These are phyloP conservation scores for Alternaria sp. DNA, from an alignment of 2,329 filamentous ascomycete species.

Conservation along the genomic window DNA sequence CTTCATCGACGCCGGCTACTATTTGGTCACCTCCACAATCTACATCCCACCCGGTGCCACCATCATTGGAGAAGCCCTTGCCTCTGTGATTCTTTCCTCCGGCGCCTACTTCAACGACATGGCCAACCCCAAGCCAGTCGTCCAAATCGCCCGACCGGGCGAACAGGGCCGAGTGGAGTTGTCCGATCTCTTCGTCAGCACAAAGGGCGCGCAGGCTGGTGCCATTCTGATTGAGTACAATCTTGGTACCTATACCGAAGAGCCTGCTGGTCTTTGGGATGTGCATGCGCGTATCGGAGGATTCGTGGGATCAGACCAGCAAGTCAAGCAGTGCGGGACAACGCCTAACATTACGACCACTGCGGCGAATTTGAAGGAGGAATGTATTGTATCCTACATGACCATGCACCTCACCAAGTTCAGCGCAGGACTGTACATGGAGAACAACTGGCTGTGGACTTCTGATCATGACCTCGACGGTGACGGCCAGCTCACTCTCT, in stretches of 20 bases:
- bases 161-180: conserved; percentile 71
- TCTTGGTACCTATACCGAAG: conserved; percentile 59
- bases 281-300: conserved; percentile 86
- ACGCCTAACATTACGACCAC: conserved; percentile 66
- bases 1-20: conserved; percentile 65
- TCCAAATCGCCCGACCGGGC: conserved; percentile 70
- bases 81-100: conserved; percentile 79
- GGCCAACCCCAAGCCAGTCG: conserved; percentile 64
- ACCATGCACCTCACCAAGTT: conserved; percentile 57
- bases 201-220: conserved; percentile 69
- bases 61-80: conserved; percentile 85
- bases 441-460: conserved; percentile 93
- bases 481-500: conserved; percentile 73
- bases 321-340: conserved; percentile 79
- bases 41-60: conserved; percentile 71
- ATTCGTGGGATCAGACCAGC: conserved; percentile 76
- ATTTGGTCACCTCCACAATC: conserved; percentile 61
- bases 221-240: conserved; percentile 78
- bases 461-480: conserved; percentile 82
- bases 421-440: conserved; percentile 71
- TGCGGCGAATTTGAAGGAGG: conserved; percentile 57
- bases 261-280: conserved; percentile 81
- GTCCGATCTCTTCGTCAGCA: conserved; percentile 74
- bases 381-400: conserved; percentile 75
- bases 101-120: conserved; percentile 61